Evolutionary conservation across 2,329 filamentous ascomycete genomes (phyloP), one percentile per base, ranked within the genome.

Genomic region (Setomelanomma holmii): DNA sequence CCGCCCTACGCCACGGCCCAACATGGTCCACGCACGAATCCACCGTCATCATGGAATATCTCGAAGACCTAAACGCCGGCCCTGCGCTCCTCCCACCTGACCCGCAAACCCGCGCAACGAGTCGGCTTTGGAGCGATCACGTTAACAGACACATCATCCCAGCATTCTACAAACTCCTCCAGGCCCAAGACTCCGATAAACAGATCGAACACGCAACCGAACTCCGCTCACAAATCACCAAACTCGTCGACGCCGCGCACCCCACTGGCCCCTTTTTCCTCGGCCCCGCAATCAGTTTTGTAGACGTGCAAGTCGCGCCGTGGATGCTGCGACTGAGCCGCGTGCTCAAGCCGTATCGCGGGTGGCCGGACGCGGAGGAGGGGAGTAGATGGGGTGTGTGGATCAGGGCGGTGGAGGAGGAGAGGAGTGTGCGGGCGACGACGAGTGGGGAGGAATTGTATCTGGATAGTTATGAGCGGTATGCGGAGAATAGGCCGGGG

Each of bases 11-110:
- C 34, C 88, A 95, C 71, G 89, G 88, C 10, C 72, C 71, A 49
- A 85, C 90, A 56, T 96, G 90, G 90, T 86, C 87, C 0, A 91
- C 88, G 64, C 88, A 91, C 66, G 91, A 96, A 69, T 93, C 89
- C 64, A 85, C 85, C 1, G 88, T 96, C 3, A 83, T 96, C 63
- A 82, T 96, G 71, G 91, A 96, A 87, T 96, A 96, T 85, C 82
- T 95, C 30, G 91, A 96, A 67, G 92, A 96, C 64, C 75, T 91
- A 22, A 79, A 84, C 24, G 72, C 80, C 21, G 84, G 84, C 1
- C 77, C 81, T 4, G 75, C 84, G 5, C 77, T 96, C 6, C 79
- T 92, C 22, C 90, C 90, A 1, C 77, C 80, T 0, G 82, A 88
- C 65, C 80, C 89, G 1, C 86, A 88, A 64, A 74, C 86, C 12